Conservation (phyloP, 441 rosid genomes). For the Pelargonium citronellum region DNA sequence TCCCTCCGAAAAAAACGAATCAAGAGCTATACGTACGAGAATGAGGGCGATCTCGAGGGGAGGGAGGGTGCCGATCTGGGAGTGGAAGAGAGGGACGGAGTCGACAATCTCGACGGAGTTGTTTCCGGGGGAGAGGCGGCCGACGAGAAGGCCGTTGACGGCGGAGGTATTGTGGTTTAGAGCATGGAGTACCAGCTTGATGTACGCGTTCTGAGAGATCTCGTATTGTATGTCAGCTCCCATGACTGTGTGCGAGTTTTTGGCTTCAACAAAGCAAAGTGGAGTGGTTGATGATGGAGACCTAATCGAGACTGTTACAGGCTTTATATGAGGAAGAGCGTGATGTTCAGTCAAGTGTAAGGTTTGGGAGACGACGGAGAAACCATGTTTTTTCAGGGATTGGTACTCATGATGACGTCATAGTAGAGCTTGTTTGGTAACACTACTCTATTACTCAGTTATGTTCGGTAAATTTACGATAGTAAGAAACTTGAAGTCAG, state of each 20-base stretch:
- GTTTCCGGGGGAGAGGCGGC: constrained; percentile 42
- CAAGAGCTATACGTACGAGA: constrained; percentile 39
- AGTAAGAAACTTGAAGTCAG: too few species aligned
- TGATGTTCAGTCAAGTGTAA: too few species aligned
- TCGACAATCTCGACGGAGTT: constrained; percentile 64
- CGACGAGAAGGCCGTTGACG: constrained; percentile 80
- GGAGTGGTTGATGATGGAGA: neutral
- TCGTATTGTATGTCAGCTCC: constrained; percentile 34
- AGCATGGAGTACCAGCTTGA: constrained; percentile 78
- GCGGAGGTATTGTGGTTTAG: constrained; percentile 68
- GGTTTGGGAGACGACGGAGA: too few species aligned
- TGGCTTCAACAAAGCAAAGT: neutral
- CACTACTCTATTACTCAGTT: too few species aligned
- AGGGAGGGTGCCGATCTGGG: constrained; percentile 78
- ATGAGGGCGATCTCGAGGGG: constrained; percentile 89
- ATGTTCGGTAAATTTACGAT: too few species aligned
- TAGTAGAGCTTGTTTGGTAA: too few species aligned
- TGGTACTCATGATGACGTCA: too few species aligned
- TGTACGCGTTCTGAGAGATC: constrained; percentile 78
- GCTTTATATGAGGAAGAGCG: too few species aligned
- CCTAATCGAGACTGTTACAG: neutral
- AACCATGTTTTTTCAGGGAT: too few species aligned
- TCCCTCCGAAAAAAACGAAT: neutral
- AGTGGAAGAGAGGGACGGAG: constrained; percentile 87
- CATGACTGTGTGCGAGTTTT: neutral